Percentiles rank a stretch among this genome's conserved stretches.
Conservation (phyloP, 345 rosid genomes). For the Psidium guajava region DNA sequence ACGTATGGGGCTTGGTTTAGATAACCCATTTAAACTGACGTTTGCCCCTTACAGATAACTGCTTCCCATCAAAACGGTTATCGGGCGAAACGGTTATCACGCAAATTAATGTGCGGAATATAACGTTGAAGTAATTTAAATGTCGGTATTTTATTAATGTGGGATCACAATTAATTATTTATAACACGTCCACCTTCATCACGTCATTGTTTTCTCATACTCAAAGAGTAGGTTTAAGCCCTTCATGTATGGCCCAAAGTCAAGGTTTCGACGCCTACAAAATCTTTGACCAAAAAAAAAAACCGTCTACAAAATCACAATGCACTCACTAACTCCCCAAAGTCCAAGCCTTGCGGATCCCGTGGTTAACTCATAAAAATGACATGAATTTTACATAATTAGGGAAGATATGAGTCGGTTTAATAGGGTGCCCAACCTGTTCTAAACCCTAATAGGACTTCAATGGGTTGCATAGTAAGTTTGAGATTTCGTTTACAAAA, state of each 20-base stretch:
- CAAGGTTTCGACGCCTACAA: not conserved
- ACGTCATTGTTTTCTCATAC: no score
- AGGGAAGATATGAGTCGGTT: not conserved
- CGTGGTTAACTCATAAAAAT: not conserved
- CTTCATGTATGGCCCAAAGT: not conserved
- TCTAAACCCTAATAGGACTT: accelerated
- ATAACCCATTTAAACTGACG: no score
- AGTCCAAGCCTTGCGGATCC: not conserved
- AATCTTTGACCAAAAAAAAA: not conserved
- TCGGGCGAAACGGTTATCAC: no score
- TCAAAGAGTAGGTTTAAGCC: not conserved
- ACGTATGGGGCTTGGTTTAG: no score
- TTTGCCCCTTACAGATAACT: no score
- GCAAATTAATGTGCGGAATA: no score
- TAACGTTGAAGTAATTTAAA: no score
- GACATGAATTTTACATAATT: not conserved
- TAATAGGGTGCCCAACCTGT: accelerated
- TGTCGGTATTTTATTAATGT: no score
- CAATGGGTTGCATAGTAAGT: not conserved
- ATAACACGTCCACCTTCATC: no score
- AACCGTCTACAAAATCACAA: not conserved
- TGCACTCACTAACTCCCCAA: not conserved
- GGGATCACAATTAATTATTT: no score
- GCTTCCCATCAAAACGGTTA: no score
- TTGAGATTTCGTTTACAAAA: not conserved